A percentile compares a stretch with the other conserved stretches of the same genome.
Evolutionary conservation across 768 basidiomycete genomes (phyloP).

Genomic region (Collybiopsis confluens): DNA sequence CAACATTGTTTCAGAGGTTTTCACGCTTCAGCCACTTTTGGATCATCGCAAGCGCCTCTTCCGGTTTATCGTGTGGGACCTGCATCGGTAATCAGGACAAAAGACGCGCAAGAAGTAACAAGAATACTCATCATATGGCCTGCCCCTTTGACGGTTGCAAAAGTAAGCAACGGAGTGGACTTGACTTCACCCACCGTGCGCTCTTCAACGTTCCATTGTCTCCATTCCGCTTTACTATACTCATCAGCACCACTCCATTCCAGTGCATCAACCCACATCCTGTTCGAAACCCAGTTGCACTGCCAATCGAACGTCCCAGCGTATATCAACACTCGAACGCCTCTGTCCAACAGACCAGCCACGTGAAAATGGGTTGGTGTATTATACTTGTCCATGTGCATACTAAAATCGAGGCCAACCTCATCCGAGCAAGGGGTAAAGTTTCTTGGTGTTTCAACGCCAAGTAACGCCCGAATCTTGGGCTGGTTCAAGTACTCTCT

Average conservation of each 20-base stretch:
- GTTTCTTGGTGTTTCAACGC: slow-evolving; percentile 41
- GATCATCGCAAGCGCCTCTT: slow-evolving; percentile 43
- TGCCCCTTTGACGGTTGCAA: slow-evolving; percentile 42
- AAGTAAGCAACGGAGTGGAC: slow-evolving; percentile 25
- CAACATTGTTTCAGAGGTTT: not conserved
- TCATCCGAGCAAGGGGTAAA: slow-evolving; percentile 53
- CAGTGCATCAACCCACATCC: slow-evolving; percentile 68
- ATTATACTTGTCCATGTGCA: slow-evolving; percentile 43
- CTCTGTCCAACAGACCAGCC: slow-evolving; percentile 68
- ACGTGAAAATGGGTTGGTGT: slow-evolving; percentile 42
- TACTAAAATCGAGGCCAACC: slow-evolving; percentile 51
- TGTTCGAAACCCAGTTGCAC: slow-evolving; percentile 77
- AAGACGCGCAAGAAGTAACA: not conserved
- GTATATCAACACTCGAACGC: slow-evolving; percentile 68
- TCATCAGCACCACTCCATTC: slow-evolving; percentile 63
- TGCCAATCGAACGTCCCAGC: slow-evolving; percentile 54
- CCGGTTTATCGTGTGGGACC: slow-evolving; percentile 50
- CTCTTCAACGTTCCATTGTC: slow-evolving; percentile 54
- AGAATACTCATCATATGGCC: slow-evolving; percentile 46
- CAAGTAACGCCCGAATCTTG: slow-evolving; percentile 38
- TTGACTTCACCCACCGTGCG: slow-evolving; percentile 45
- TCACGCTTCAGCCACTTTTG: slow-evolving; percentile 40
- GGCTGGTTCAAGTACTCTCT: slow-evolving; percentile 42
- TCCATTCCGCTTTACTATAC: slow-evolving; percentile 45
- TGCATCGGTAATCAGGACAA: slow-evolving; percentile 15